Percentiles rank a stretch among this genome's conserved stretches.
phyloP scores from a whole-genome alignment of 257 asterid genomes.

The Pogostemon cablin region DNA sequence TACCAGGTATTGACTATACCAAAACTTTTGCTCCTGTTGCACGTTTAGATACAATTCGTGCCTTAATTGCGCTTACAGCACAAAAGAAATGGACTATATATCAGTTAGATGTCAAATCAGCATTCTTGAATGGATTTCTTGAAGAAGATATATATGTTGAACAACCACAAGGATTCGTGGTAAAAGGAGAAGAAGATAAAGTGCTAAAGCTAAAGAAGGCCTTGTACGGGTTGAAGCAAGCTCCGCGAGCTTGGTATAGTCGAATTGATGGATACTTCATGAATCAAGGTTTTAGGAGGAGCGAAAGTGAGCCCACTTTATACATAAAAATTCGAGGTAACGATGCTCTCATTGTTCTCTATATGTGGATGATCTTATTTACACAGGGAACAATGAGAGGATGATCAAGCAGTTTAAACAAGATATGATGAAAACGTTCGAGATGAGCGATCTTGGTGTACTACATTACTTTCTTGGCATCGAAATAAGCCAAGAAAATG shows the following conservation, averaged over 20 bases:
- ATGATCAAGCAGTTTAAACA: no score
- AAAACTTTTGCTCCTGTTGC: no score
- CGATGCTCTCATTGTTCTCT: no score
- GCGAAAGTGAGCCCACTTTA: no score
- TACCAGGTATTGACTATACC: background rate
- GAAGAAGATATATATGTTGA: background rate
- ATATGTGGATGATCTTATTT: no score
- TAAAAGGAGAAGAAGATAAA: background rate
- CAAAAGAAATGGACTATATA: background rate
- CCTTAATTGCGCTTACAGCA: background rate
- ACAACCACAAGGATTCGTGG: background rate
- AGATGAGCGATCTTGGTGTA: background rate
- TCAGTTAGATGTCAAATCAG: background rate
- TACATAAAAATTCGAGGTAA: no score
- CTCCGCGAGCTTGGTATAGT: background rate
- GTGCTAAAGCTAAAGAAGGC: background rate
- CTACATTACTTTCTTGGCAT: background rate
- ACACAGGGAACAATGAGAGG: no score
- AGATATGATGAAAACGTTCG: no score
- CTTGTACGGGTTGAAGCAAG: background rate
- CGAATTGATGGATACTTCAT: background rate
- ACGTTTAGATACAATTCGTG: background rate
- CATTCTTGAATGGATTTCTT: no score
- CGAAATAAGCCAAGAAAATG: background rate
- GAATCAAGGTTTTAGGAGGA: background rate